A percentile compares a stretch with the other conserved stretches of the same genome.
These are phyloP conservation scores for Triadica sebifera DNA, from an alignment of 345 rosid genomes.

Conservation along the genomic window DNA sequence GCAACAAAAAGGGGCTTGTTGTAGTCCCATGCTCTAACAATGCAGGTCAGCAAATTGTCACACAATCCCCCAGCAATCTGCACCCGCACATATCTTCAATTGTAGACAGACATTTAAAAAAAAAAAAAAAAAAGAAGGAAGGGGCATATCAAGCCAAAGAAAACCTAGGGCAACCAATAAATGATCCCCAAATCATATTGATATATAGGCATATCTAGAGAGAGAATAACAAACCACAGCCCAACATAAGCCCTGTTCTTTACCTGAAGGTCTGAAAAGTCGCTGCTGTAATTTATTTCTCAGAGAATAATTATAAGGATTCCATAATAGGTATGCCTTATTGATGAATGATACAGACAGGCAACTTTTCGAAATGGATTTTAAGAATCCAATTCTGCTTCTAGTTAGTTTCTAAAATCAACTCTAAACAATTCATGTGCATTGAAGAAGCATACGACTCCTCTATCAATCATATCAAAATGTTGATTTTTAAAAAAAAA, in stretches of 20 bases:
- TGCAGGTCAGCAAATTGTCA: constrained; percentile 84
- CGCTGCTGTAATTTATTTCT: neutral
- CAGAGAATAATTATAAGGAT: neutral
- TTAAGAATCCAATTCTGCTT: neutral
- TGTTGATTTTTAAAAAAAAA: neutral
- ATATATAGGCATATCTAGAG: neutral
- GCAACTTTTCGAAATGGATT: neutral
- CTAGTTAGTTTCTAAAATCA: neutral
- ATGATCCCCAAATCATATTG: neutral
- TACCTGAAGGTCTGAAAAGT: neutral
- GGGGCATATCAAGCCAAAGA: neutral
- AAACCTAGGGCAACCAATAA: neutral
- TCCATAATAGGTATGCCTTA: neutral
- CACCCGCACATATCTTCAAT: constrained; percentile 3
- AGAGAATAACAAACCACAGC: neutral
- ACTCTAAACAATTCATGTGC: neutral
- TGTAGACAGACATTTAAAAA: too few relatives aligned
- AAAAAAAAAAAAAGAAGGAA: neutral
- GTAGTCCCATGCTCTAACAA: constrained; percentile 93
- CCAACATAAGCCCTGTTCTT: neutral
- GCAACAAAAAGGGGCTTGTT: constrained; percentile 77
- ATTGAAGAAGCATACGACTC: neutral
- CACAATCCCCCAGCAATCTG: constrained; percentile 95
- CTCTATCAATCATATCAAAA: neutral
- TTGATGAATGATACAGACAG: neutral